A percentile compares a stretch with the other conserved stretches of the same genome.
Evolutionary conservation across 805 yeast genomes (phyloP).

Genomic region (Barnettozyma populi): DNA sequence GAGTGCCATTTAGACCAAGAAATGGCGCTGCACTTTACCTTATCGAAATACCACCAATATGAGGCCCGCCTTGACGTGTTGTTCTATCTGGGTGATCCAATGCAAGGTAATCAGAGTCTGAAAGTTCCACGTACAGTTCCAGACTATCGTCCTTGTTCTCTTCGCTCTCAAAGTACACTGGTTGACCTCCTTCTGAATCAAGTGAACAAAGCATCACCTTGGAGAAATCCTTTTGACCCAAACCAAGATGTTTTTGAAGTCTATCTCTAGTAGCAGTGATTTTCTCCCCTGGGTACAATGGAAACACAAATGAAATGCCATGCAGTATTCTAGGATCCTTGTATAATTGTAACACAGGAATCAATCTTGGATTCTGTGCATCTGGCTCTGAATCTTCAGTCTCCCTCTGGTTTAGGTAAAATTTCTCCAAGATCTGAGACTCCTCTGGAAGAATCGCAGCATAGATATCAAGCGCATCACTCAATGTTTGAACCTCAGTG

Average conservation of each 20-base stretch:
- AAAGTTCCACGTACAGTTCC: slow-evolving; percentile 50
- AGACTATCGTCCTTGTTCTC: slow-evolving; percentile 38
- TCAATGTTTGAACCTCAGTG: slow-evolving; percentile 34
- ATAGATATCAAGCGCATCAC: slow-evolving; percentile 34
- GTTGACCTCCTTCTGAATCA: slow-evolving; percentile 28
- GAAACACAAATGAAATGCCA: slow-evolving; percentile 81
- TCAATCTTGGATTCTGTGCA: slow-evolving; percentile 34
- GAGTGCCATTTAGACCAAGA: background rate
- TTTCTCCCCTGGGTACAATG: slow-evolving; percentile 61
- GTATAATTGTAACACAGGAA: slow-evolving; percentile 72
- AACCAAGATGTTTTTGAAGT: slow-evolving; percentile 63
- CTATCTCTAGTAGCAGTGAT: slow-evolving; percentile 59
- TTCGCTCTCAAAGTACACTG: slow-evolving; percentile 29
- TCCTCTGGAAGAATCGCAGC: slow-evolving; percentile 44
- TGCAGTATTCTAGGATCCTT: slow-evolving; percentile 63
- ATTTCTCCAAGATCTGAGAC: slow-evolving; percentile 22
- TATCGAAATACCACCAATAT: slow-evolving; percentile 38
- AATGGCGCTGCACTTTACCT: slow-evolving; percentile 25
- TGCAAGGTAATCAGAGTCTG: slow-evolving; percentile 53
- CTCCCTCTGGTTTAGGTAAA: slow-evolving; percentile 18
- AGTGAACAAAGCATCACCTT: slow-evolving; percentile 52
- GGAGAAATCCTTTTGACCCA: slow-evolving; percentile 74
- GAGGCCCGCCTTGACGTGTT: slow-evolving; percentile 47
- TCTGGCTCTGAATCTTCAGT: slow-evolving; percentile 15
- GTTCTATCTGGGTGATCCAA: slow-evolving; percentile 85